Percentiles rank a stretch among this genome's conserved stretches.
Evolutionary conservation across 2,329 filamentous ascomycete species (phyloP).

Genomic region (Sphaerulina musiva): DNA sequence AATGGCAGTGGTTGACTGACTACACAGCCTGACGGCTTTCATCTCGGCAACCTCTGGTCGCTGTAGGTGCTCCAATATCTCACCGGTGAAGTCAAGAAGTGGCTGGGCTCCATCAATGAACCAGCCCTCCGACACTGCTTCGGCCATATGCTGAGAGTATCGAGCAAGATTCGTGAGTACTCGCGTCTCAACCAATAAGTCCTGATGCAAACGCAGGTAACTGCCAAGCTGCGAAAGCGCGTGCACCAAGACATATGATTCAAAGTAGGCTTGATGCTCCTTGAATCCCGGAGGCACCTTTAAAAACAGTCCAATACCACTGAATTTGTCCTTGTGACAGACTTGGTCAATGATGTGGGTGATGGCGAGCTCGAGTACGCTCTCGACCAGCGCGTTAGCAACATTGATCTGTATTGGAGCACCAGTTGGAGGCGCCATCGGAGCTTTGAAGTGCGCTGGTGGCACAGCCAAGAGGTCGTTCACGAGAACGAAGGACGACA

Average conservation of each 20-base stretch:
- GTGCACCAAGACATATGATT: conserved; percentile 76
- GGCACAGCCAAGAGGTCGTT: conserved; percentile 58
- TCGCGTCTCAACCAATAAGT: conserved; percentile 69
- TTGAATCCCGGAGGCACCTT: conserved; percentile 89
- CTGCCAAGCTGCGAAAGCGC: conserved; percentile 65
- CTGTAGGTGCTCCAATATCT: conserved; percentile 81
- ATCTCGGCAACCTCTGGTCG: conserved; percentile 70
- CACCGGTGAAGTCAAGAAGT: conserved; percentile 78
- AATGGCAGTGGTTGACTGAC: conserved; percentile 70
- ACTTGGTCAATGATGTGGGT: conserved; percentile 81
- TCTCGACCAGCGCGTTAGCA: conserved; percentile 66
- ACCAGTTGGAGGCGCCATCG: conserved; percentile 53
- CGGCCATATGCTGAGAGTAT: conserved; percentile 72
- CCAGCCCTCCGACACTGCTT: conserved; percentile 93
- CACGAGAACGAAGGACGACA: conserved; percentile 86
- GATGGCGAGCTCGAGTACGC: conserved; percentile 68
- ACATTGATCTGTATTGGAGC: conserved; percentile 46
- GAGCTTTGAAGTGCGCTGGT: conserved; percentile 56
- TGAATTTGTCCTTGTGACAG: conserved; percentile 79
- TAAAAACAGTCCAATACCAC: conserved; percentile 74
- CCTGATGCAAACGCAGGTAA: conserved; percentile 63
- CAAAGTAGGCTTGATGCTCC: conserved; percentile 92
- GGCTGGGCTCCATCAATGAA: conserved; percentile 82
- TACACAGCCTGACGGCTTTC: conserved; percentile 88
- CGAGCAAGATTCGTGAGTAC: conserved; percentile 81